These are phyloP conservation scores for Luvunga scandens DNA, from an alignment of 345 rosid genomes.

Conservation along the genomic window DNA sequence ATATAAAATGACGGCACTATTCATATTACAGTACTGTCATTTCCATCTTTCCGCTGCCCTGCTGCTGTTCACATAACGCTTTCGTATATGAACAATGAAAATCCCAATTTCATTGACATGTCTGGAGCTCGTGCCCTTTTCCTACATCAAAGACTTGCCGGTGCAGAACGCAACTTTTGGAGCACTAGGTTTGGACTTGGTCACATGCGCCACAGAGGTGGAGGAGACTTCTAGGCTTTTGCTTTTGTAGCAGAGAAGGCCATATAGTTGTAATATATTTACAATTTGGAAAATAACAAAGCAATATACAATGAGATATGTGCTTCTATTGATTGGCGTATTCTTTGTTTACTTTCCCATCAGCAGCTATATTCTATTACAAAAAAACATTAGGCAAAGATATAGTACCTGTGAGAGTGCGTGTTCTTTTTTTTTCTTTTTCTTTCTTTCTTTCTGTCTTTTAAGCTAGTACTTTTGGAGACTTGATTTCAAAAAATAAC, in stretches of 20 bases:
- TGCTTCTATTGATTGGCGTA: no score
- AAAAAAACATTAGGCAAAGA: neutral
- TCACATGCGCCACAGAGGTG: neutral
- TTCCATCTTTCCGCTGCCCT: no score
- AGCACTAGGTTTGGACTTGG: neutral
- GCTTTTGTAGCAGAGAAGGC: neutral
- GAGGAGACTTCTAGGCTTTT: neutral
- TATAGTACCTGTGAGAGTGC: no score
- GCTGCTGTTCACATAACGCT: no score
- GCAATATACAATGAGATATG: neutral
- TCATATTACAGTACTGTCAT: no score
- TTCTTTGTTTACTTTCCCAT: neutral
- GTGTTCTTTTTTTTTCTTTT: no score
- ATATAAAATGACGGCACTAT: no score
- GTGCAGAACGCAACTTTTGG: slow-evolving; percentile 3
- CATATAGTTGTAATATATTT: neutral
- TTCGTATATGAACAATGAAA: no score
- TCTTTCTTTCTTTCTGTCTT: no score
- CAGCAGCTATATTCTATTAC: neutral
- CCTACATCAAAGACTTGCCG: neutral
- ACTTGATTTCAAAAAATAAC: no score
- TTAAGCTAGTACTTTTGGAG: no score
- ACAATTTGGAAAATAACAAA: neutral
- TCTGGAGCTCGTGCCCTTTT: neutral
- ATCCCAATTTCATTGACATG: neutral